phyloP scores from a whole-genome alignment of 768 basidiomycete genomes.

The Galerina sulciceps region DNA sequence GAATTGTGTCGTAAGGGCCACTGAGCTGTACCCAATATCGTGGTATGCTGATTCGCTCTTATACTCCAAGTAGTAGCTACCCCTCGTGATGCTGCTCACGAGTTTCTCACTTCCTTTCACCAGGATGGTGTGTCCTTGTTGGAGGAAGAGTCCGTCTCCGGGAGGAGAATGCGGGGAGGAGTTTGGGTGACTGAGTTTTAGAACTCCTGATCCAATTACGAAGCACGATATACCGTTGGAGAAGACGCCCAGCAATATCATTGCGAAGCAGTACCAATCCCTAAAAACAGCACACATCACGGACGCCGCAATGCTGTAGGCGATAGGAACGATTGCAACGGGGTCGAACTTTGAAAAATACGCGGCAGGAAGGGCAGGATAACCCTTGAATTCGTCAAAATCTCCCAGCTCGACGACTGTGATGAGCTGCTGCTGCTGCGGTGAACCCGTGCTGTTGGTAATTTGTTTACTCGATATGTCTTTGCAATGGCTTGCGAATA shows the following conservation, averaged over 20 bases:
- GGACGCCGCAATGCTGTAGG: slow-evolving; percentile 11
- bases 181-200: slow-evolving; percentile 9
- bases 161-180: slow-evolving; percentile 19
- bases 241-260: slow-evolving; percentile 17
- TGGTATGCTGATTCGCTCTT: slow-evolving; percentile 14
- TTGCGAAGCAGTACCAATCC: slow-evolving; percentile 22
- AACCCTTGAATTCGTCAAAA: slow-evolving; percentile 2
- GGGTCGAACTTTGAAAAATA: slow-evolving; percentile 14
- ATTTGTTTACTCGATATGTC: not conserved
- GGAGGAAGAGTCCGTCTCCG: slow-evolving; percentile 19
- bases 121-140: slow-evolving; percentile 7
- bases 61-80: slow-evolving; percentile 14
- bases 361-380: slow-evolving; percentile 7
- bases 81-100: slow-evolving; percentile 18
- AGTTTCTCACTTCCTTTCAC: slow-evolving; percentile 18
- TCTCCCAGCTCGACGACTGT: slow-evolving; percentile 16
- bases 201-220: slow-evolving; percentile 18
- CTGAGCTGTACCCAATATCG: slow-evolving; percentile 16
- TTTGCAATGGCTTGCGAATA: slow-evolving; percentile 12
- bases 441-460: not conserved
- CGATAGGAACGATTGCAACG: slow-evolving; percentile 7
- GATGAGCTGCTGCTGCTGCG: slow-evolving; percentile 2
- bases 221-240: slow-evolving; percentile 19
- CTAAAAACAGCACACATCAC: slow-evolving; percentile 12
- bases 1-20: slow-evolving; percentile 17